These are phyloP conservation scores for Coniferiporia weirii DNA, from an alignment of 1,284 basidiomycete genomes.

Conservation along the genomic window DNA sequence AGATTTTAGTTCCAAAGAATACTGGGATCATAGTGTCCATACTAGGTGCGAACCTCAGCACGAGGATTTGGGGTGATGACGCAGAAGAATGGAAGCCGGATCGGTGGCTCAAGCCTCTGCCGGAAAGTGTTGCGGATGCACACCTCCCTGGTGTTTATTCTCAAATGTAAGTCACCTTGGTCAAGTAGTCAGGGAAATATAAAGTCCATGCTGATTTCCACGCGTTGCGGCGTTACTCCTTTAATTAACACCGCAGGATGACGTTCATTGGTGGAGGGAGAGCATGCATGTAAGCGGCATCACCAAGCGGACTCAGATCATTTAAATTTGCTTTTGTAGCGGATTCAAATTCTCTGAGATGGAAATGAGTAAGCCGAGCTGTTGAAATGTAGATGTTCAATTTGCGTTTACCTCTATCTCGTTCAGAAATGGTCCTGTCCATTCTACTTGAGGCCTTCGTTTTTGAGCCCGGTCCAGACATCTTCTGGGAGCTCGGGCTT, in stretches of 20 bases:
- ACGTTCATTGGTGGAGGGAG: constrained; percentile 19
- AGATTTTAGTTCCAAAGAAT: constrained; percentile 10
- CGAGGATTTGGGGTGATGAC: constrained; percentile 17
- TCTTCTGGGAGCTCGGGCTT: not conserved
- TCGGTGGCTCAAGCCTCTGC: constrained; percentile 12
- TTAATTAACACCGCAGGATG: constrained; percentile 8
- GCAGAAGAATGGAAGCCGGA: constrained; percentile 17
- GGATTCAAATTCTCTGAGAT: constrained; percentile 10
- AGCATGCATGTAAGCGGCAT: constrained; percentile 17
- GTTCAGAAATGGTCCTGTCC: constrained; percentile 1
- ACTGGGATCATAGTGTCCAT: constrained; percentile 10
- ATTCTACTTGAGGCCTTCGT: not conserved
- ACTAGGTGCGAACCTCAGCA: constrained; percentile 9
- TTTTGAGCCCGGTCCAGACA: not conserved
- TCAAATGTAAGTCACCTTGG: constrained; percentile 3
- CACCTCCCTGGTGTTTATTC: constrained; percentile 14
- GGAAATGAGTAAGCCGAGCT: constrained; percentile 4
- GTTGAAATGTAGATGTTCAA: not conserved
- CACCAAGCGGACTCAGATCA: not conserved
- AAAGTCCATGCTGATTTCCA: no score
- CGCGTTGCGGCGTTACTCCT: not conserved
- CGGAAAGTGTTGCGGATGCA: constrained; percentile 8
- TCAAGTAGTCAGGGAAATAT: not conserved
- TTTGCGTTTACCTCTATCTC: not conserved
- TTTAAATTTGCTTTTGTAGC: not conserved